Percentiles rank a stretch among this genome's conserved stretches.
phyloP scores from a whole-genome alignment of 2,329 filamentous ascomycete species.

The Ophioceras dolichostomum region DNA sequence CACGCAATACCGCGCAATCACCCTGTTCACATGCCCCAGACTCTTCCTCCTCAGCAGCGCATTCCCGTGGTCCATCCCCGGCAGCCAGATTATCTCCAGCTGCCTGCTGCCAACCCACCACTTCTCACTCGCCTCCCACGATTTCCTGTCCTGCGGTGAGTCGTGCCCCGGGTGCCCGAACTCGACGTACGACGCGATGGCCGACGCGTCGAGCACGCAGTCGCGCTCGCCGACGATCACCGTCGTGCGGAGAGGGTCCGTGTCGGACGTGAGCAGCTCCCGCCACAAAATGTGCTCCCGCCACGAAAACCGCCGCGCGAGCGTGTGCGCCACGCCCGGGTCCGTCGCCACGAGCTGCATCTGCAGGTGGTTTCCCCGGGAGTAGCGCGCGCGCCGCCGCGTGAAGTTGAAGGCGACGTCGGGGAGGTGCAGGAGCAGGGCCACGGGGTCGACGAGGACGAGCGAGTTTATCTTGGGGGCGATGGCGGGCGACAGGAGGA shows the following conservation, averaged over 20 bases:
- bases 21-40: too few relatives aligned
- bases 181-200: conserved; percentile 3
- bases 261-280: conserved; percentile 38
- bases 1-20: too few relatives aligned
- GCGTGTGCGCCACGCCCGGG: conserved; percentile 50
- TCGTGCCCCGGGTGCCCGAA: conserved; percentile 1
- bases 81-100: conserved; percentile 3
- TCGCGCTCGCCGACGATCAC: conserved; percentile 3
- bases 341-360: conserved; percentile 33
- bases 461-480: conserved; percentile 35
- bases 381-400: conserved; percentile 27
- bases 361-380: background rate
- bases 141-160: too few relatives aligned
- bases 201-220: conserved; percentile 1
- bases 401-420: conserved; percentile 64
- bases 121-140: background rate
- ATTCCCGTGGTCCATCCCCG: background rate
- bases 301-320: conserved; percentile 61
- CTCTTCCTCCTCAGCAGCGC: too few relatives aligned
- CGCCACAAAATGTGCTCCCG: conserved; percentile 58
- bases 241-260: background rate
- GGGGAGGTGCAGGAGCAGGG: conserved; percentile 54
- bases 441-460: conserved; percentile 48
- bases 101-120: background rate
- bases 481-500: conserved; percentile 37